Percentiles rank a stretch among this genome's conserved stretches.
These are phyloP conservation scores for Miscanthus sacchariflorus DNA, from an alignment of 202 grass and related monocot genomes.

Conservation along the genomic window DNA sequence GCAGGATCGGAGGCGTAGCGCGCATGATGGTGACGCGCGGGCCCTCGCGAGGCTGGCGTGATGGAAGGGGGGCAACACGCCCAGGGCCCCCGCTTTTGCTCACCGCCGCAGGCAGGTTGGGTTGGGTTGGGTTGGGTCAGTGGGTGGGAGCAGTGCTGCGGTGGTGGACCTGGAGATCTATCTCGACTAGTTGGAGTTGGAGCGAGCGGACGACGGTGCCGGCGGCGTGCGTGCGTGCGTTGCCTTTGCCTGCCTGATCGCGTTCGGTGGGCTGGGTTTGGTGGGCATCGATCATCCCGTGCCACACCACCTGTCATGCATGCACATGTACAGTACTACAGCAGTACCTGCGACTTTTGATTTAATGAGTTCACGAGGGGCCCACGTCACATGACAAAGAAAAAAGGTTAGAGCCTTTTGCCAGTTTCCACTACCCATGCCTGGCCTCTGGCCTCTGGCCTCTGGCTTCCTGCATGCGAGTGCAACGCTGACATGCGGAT, in stretches of 20 bases:
- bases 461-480: too few species aligned
- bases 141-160: neutral
- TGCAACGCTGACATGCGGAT: neutral
- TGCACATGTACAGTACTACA: too few species aligned
- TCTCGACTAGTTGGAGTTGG: neutral
- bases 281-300: neutral
- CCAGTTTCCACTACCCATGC: too few species aligned
- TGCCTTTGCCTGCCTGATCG: neutral
- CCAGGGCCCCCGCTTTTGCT: neutral
- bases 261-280: neutral
- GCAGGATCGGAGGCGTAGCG: neutral
- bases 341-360: neutral
- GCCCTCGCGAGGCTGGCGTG: neutral
- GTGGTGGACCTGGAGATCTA: neutral
- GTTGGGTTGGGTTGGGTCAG: neutral
- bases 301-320: neutral
- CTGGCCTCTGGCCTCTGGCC: too few species aligned
- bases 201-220: neutral
- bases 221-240: too few species aligned
- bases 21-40: neutral
- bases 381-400: neutral
- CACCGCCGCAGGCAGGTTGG: slow-evolving; percentile 25
- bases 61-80: neutral
- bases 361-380: neutral
- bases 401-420: neutral